Percentiles rank a stretch among this genome's conserved stretches.
Evolutionary conservation across 345 rosid species (phyloP).

Genomic region (Populus tremula): DNA sequence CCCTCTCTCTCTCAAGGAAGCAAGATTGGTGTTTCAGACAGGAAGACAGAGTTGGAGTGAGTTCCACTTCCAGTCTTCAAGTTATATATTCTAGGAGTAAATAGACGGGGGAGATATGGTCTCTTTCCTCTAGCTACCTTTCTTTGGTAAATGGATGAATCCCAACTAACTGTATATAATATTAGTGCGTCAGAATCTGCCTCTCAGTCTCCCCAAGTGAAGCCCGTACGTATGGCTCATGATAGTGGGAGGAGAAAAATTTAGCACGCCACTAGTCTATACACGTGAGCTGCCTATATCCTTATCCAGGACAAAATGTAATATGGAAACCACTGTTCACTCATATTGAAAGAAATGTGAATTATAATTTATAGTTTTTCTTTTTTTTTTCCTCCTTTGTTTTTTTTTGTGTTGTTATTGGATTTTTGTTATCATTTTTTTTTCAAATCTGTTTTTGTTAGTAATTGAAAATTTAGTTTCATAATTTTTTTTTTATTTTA

Average conservation of each 20-base stretch:
- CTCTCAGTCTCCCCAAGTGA: neutral
- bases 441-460: no score
- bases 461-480: no score
- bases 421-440: no score
- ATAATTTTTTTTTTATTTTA: no score
- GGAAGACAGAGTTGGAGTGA: neutral
- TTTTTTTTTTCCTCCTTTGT: no score
- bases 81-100: neutral
- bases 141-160: neutral
- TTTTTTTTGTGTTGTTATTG: no score
- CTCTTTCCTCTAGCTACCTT: neutral
- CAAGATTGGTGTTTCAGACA: neutral
- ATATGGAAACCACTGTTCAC: no score
- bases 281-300: neutral
- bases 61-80: neutral
- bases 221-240: neutral
- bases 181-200: neutral
- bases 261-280: neutral
- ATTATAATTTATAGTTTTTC: no score
- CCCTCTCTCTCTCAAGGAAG: neutral
- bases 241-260: neutral
- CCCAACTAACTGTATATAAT: neutral
- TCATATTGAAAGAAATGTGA: no score
- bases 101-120: neutral
- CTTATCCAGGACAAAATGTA: neutral